These are phyloP conservation scores for Penicillium sp. DNA, from an alignment of 2,329 filamentous ascomycete genomes.

Conservation along the genomic window DNA sequence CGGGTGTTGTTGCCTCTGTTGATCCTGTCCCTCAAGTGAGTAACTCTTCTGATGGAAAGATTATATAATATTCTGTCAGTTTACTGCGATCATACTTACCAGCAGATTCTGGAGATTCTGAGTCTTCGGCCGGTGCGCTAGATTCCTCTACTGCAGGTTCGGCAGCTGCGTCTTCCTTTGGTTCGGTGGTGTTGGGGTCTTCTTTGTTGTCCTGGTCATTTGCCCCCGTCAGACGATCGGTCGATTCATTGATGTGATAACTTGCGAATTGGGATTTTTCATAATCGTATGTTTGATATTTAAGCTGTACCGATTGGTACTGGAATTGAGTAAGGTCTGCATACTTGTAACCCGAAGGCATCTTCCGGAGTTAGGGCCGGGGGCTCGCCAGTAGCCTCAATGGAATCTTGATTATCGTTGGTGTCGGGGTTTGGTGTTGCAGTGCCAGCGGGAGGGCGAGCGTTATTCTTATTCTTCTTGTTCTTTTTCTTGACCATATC, in stretches of 20 bases:
- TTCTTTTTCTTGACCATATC: slow-evolving; percentile 39
- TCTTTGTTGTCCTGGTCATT: slow-evolving; percentile 40
- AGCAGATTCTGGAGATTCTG: slow-evolving; percentile 27
- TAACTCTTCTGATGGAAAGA: background rate
- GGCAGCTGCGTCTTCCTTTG: slow-evolving; percentile 29
- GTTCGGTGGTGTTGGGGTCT: slow-evolving; percentile 27
- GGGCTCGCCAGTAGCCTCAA: slow-evolving; percentile 30
- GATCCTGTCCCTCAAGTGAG: slow-evolving; percentile 25
- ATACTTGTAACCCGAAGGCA: slow-evolving; percentile 42
- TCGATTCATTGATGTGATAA: slow-evolving; percentile 36
- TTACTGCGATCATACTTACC: slow-evolving; percentile 26
- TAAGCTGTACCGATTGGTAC: slow-evolving; percentile 44
- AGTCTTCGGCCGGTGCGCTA: slow-evolving; percentile 24
- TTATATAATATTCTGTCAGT: background rate
- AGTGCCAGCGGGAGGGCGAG: slow-evolving; percentile 29
- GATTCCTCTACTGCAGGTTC: slow-evolving; percentile 24
- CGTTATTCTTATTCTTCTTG: slow-evolving; percentile 35
- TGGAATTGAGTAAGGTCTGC: slow-evolving; percentile 44
- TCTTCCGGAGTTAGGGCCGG: slow-evolving; percentile 35
- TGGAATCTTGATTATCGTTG: slow-evolving; percentile 11
- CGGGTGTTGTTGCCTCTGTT: slow-evolving; percentile 28
- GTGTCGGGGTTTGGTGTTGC: slow-evolving; percentile 24
- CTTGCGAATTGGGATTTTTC: slow-evolving; percentile 38
- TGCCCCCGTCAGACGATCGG: slow-evolving; percentile 35
- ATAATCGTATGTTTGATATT: slow-evolving; percentile 47